Evolutionary conservation across 1,284 basidiomycete species (phyloP), one percentile per base, ranked within the genome.

Genomic region (Puccinia triticina): DNA sequence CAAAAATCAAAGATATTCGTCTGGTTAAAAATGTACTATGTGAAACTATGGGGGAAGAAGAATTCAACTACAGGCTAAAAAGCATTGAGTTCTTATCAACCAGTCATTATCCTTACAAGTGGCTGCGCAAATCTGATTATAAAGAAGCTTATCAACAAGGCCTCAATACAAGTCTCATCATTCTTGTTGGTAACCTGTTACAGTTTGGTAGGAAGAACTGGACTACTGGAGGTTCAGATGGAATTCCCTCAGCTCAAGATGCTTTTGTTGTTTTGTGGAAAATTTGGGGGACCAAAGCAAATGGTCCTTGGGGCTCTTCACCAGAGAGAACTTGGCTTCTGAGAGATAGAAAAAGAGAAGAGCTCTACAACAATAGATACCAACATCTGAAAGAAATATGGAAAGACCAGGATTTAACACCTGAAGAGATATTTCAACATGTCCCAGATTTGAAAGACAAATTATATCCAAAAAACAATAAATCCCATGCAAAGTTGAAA

Each of bases 111-210:
- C 32, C 32, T 29, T 43, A 40, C 40, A 67, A 40, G 1, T 67
- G 64, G 64, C 29, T 67, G 40, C 7, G 21, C 4, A 26, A 37
- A 67, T 5, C n/a, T 40, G 34, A 40, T 40, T 16, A 40, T 4
- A 67, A 40, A 67, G 32, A 40, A 67, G 21, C 40, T 67, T 67
- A 40, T 8, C 8, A 59, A 59, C 55, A 59, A 59, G 55, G 55
- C 23, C 29, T 59, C 21, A 29, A 59, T 59, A n/a, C 34, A 40
- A 43, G 23, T 18, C 26, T 29, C 26, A 64, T 64, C 2, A 32
- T 64, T 12, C 21, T 16, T 64, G 34, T 64, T 29, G 61, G 61
- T 29, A 26, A 64, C 7, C 7, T 64, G 7, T 64, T 64, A 64
- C 61, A 64, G n/a, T 64, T 64, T 64, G 61, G 61, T 21, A 29